Evolutionary conservation across 345 rosid genomes (phyloP), one percentile per base, ranked within the genome.

Genomic region (Eucalyptus curtisii): DNA sequence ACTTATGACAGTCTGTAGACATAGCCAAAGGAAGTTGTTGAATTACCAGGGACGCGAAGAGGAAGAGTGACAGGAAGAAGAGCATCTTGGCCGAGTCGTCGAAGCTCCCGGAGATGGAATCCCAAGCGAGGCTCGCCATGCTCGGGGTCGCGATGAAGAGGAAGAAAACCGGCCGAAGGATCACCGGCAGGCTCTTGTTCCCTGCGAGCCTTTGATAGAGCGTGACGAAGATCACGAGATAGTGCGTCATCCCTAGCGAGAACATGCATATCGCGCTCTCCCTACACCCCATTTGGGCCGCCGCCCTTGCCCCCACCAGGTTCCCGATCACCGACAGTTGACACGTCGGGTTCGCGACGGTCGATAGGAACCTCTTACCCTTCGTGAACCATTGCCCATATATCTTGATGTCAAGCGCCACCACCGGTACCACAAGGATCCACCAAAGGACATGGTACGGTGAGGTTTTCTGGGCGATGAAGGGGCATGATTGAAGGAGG

Each of bases 351-450:
- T 92, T 92, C 20, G 92, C 93, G 81, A 49, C 90, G 24, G 20
- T 85, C 10, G 91, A 88, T 33, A 92, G 76, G 76, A 90, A 88
- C 87, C 91, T 87, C 90, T 92, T 92, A 13, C 93, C 93, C 86
- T 90, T 89, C 8, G 93, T 92, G 48, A 92, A 89, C 93, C 93
- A 92, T 84, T 92, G 93, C 30, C 92, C 93, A 8, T 92, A 92
- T 50, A 92, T 89, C 76, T 88, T 89, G 6, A 92, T 88, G 52
- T 92, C 93, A 14, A 92, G 92, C 45, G 50, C 89, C 53, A 89
- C 20, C 79, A 92, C 87, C 8, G 93, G 92, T 13, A 64, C 86
- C n/a, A 88, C 87, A 49, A 90, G 90, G 53, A 89, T 40, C 92
- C 91, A 92, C 90, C 92, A 92, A 10, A 90, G 86, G 12, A 80